These are phyloP conservation scores for Pleurotus citrinopileatus DNA, from an alignment of 768 basidiomycete genomes.

Conservation along the genomic window DNA sequence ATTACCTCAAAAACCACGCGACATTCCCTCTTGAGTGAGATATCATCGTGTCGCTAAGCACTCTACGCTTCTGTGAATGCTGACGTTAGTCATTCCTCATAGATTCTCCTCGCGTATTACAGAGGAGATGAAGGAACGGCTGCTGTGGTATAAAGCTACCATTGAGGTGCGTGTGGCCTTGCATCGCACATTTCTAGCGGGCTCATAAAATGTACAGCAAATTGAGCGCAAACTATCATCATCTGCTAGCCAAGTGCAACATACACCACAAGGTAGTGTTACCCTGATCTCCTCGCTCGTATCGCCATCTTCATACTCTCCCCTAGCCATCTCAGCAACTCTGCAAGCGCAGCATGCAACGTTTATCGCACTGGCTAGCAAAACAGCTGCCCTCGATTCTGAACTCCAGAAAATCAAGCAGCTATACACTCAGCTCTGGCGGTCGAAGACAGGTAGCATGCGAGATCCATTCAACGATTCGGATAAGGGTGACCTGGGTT, in stretches of 20 bases:
- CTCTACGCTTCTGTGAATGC: constrained; percentile 9
- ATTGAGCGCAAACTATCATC: constrained; percentile 81
- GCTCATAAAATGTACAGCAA: constrained; percentile 42
- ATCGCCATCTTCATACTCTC: constrained; percentile 11
- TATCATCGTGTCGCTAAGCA: not conserved
- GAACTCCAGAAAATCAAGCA: constrained; percentile 77
- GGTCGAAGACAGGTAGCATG: constrained; percentile 75
- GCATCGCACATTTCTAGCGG: not conserved
- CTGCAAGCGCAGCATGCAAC: constrained; percentile 78
- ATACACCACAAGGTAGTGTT: constrained; percentile 69
- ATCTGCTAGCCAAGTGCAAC: constrained; percentile 57
- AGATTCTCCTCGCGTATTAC: constrained; percentile 77
- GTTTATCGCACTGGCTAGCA: constrained; percentile 74
- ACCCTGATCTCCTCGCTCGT: constrained; percentile 3
- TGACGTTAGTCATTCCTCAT: not conserved
- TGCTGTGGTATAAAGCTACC: constrained; percentile 77
- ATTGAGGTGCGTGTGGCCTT: constrained; percentile 55
- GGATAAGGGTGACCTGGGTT: constrained; percentile 39
- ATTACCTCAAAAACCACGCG: constrained; percentile 74
- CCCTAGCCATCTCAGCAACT: constrained; percentile 66
- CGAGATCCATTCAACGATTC: constrained; percentile 74
- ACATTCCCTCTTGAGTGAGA: constrained; percentile 80
- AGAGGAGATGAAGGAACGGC: constrained; percentile 65
- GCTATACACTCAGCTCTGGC: constrained; percentile 77
- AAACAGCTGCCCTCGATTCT: constrained; percentile 69